phyloP scores from a whole-genome alignment of 2,329 filamentous ascomycete genomes.

The Zelopaecilomyces penicillatus region DNA sequence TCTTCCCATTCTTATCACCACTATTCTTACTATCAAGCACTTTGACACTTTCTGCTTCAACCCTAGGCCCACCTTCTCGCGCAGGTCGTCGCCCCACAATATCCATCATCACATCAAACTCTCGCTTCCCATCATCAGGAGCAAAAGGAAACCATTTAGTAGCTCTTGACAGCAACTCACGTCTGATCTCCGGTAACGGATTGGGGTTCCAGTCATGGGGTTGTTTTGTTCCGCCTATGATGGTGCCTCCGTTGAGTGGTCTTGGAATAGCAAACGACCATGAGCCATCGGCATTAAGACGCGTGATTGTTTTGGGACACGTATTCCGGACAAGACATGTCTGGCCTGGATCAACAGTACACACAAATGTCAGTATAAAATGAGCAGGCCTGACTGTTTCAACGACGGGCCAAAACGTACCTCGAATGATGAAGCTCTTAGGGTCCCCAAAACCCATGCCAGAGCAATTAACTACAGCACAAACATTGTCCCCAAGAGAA shows the following conservation, averaged over 20 bases:
- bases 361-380: neutral
- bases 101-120: constrained; percentile 30
- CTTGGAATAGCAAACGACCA: constrained; percentile 58
- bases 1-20: constrained; percentile 1
- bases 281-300: constrained; percentile 49
- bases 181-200: constrained; percentile 39
- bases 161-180: constrained; percentile 26
- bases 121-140: constrained; percentile 10
- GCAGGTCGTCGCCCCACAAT: constrained; percentile 39
- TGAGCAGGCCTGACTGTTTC: neutral
- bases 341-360: constrained; percentile 25
- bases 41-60: constrained; percentile 15
- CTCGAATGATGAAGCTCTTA: constrained; percentile 34
- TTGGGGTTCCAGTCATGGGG: constrained; percentile 44
- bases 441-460: constrained; percentile 36
- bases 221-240: constrained; percentile 60
- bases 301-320: constrained; percentile 38
- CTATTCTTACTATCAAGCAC: constrained; percentile 3
- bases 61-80: constrained; percentile 38
- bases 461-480: constrained; percentile 36
- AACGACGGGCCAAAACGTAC: constrained; percentile 14
- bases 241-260: constrained; percentile 52
- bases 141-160: constrained; percentile 28
- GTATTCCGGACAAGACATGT: constrained; percentile 36
- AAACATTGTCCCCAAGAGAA: constrained; percentile 16